These are phyloP conservation scores for Ophiostoma tasmaniense DNA, from an alignment of 2,329 filamentous ascomycete species.

Conservation along the genomic window DNA sequence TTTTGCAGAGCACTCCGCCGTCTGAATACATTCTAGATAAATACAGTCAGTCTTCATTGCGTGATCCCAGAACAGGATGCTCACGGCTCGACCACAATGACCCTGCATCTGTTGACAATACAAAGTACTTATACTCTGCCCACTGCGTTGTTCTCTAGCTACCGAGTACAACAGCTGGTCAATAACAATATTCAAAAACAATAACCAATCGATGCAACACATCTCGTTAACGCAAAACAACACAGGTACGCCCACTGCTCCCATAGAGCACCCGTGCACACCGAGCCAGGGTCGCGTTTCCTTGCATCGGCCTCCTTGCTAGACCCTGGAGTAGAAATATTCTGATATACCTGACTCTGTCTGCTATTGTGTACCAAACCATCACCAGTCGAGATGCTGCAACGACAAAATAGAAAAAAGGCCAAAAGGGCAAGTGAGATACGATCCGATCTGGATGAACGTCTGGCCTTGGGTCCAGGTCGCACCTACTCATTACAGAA, in stretches of 20 bases:
- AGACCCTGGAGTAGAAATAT: background rate
- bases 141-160: too few species aligned
- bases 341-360: background rate
- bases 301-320: background rate
- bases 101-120: too few species aligned
- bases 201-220: too few species aligned
- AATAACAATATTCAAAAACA: too few species aligned
- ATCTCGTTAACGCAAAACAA: background rate
- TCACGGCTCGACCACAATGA: background rate
- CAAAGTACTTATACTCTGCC: too few species aligned
- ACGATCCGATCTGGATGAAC: background rate
- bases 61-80: background rate
- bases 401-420: background rate
- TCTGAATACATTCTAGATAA: too few species aligned
- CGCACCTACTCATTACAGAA: background rate
- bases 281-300: background rate
- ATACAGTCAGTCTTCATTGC: background rate
- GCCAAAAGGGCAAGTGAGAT: background rate
- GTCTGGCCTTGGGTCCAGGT: background rate
- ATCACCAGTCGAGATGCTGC: background rate
- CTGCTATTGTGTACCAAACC: too few species aligned
- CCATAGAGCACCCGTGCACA: background rate
- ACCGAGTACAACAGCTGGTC: too few species aligned
- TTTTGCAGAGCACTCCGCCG: too few species aligned
- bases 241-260: too few species aligned